Evolutionary conservation across 2,329 filamentous ascomycete genomes (phyloP), one percentile per base, ranked within the genome.

Genomic region (Alternaria atra): DNA sequence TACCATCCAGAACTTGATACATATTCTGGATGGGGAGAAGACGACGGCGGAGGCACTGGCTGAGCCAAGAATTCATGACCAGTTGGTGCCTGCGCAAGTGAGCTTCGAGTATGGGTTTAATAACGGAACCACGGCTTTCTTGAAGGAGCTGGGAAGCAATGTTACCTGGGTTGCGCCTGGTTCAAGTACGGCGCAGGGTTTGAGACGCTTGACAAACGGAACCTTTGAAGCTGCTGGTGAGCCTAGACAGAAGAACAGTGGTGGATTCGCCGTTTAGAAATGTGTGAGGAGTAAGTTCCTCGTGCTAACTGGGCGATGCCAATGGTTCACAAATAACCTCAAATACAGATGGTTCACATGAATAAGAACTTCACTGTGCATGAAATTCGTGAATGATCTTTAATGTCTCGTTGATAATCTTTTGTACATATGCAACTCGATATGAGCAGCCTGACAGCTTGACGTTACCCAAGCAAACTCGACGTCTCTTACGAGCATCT

Each of bases 141-240:
- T 97, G 85, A 78, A 80, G 52, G 79, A 79, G 1, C 81, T 85
- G 52, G 91, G 91, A 0, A 92, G 95, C 73, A 90, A 92, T 71
- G 85, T 95, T 2, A 88, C 86, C 0, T 91, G 87, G 86, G 84
- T 92, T 3, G 82, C 83, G 4, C 84, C 86, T 5, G 88, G 87
- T 0, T 73, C 84, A 63, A 93, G 90, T 73, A 84, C 89, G 2
- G 91, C 91, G 4, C 92, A 97, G 78, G 90, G 86, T 0, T 77
- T 97, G 56, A 83, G 85, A 43, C 79, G 86, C 55, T 69, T 87
- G 48, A 73, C 72, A 0, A 89, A 91, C 69, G 91, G 91, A 0
- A 86, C 83, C 0, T 96, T 95, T 75, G 91, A 94, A 80, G 91
- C 91, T 3, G 91, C 87, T 1, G 86, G 88, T 1, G 93, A 96